Base-by-base conservation (phyloP, 345 rosid genomes). In the Bruguiera sexangula region DNA sequence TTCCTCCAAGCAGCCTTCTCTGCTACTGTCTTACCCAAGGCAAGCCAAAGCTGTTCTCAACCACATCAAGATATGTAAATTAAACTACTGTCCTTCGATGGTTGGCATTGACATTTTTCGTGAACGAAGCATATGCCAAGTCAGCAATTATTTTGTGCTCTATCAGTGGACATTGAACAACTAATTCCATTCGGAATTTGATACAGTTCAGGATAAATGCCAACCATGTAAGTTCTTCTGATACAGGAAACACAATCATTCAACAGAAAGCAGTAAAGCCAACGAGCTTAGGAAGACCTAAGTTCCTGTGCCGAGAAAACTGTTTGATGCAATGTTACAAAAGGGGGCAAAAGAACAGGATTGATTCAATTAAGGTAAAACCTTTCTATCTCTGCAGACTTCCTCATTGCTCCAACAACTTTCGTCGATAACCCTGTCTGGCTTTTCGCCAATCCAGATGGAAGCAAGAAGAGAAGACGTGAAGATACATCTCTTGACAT, bases 381-480 rank as follows among this genome's bases (percentile, higher is more conserved):
- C 85, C 85, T 78, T 78, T 20, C 78, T 73, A 58, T 73, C 73
- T 75, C 76, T 78, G 80, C 85, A 81, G 59, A 72, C 73, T 29
- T 78, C 78, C 30, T 72, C 75, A 22, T 62, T 57, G 75, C 82
- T 81, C 85, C 85, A 78, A 54, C 78, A 75, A 37, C 30, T 62
- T 67, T 81, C 82, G 34, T 75, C 76, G 6, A 72, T 16, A 15
- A 30, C 20, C 11, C 18, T 36, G 26, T 75, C 69, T 19, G 66
- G 11, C 32, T 63, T 61, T 13, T 65, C 36, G 15, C 22, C 62
- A 13, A 8, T 60, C 85, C 85, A 82, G 63, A 82, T 68, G 34
- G 75, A 73, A 63, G 82, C 79, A 32, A 79, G 73, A 67, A 82
- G 81, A 56, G 85, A 79, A 20, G 85, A 74, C 39, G 85, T 79